Base-by-base conservation (phyloP, 805 yeast species). In the Candida oleophila region DNA sequence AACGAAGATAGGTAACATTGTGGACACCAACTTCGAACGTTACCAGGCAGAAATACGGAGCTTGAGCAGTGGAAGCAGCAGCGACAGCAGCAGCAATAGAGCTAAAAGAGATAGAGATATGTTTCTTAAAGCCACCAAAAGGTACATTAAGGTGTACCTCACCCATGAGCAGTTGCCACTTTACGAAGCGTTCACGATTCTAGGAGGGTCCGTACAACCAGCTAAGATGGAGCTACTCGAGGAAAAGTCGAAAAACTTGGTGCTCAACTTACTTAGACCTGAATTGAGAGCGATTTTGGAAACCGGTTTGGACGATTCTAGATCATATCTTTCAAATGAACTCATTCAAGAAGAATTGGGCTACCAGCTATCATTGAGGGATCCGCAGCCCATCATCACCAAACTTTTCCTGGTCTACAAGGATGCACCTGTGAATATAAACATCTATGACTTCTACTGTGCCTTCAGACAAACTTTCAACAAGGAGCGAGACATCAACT, bases 341-440 rank as follows among this genome's bases (percentile, higher is more conserved):
- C 42, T 58, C 20, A 42, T 56, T n/a, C 16, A 18, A 3, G 37
- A 45, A 7, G 47, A 44, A 5, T 3, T 36, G 22, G 12, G 46
- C 44, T 12, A 44, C 39, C 22, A 44, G 41, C 21, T 45, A n/a
- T 44, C 41, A 15, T 39, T 48, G 2, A 8, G 43, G 30, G 12
- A 21, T 25, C 11, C 47, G 20, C 38, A 39, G 18, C 90, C 90
- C 1, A 66, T 80, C 2, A 56, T 82, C 4, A 68, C 79, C 25
- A 79, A 77, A 42, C 60, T 90, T 45, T 90, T 80, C 65, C 77
- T 80, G 41, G 71, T 88, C 14, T 85, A 84, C 60, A 78, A 94
- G 49, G 97, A 90, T 55, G 91, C 96, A 0, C 86, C 87, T 20
- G 72, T 82, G 2, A 67, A 74, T 25, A 75, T 87, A 50, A 87